phyloP scores from a whole-genome alignment of 2,329 filamentous ascomycete species.

The Nannizziopsis barbatae region DNA sequence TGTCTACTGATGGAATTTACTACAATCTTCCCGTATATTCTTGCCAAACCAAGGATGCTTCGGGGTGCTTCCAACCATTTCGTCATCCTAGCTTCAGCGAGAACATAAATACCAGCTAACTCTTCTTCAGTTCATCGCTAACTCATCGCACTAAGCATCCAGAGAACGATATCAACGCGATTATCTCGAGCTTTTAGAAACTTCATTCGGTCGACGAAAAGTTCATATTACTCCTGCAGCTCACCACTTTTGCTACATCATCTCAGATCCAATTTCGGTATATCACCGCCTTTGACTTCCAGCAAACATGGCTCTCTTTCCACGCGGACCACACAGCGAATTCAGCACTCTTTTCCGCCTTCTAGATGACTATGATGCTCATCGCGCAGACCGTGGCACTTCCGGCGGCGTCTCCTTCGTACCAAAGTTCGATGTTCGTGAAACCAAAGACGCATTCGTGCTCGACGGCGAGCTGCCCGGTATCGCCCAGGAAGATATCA shows the following conservation, averaged over 20 bases:
- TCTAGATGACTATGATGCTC: constrained; percentile 35
- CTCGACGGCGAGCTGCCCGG: constrained; percentile 42
- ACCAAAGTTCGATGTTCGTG: constrained; percentile 40
- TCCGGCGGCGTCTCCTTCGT: constrained; percentile 23
- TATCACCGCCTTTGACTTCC: background rate
- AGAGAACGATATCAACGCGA: constrained; percentile 1
- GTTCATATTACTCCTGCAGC: background rate
- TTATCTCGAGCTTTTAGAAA: background rate
- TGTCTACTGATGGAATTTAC: background rate
- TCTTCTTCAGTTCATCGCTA: background rate
- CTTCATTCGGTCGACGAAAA: background rate
- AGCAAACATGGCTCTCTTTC: constrained; percentile 14
- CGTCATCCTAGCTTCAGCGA: no score
- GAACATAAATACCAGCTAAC: background rate
- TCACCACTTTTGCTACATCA: background rate
- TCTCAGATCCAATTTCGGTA: background rate
- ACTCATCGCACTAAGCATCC: background rate
- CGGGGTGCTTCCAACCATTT: no score
- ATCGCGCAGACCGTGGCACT: constrained; percentile 21
- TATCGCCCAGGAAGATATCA: constrained; percentile 36
- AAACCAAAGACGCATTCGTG: constrained; percentile 35
- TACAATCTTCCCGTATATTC: no score
- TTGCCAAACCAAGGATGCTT: no score
- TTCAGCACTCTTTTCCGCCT: constrained; percentile 37
- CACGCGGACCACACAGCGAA: constrained; percentile 23